phyloP scores from a whole-genome alignment of 1,284 basidiomycete genomes.

The Ceratobasidium sp. region DNA sequence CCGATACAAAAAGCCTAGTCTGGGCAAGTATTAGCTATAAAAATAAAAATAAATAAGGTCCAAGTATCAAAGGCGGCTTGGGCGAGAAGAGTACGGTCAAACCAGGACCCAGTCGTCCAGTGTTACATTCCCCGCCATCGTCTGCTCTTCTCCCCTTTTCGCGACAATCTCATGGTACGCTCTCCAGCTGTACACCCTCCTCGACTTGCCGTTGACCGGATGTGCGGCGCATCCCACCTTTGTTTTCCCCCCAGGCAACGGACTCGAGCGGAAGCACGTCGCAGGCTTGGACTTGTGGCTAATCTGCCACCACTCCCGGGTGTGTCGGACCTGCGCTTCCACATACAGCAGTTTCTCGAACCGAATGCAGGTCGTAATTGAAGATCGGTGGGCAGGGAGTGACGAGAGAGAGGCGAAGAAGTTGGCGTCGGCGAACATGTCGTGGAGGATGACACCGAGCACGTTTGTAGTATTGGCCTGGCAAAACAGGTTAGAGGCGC shows the following conservation, averaged over 20 bases:
- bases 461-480: slow-evolving; percentile 31
- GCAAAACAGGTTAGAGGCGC: not conserved
- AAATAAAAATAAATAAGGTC: not conserved
- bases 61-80: not conserved
- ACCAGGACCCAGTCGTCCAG: slow-evolving; percentile 27
- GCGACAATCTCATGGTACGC: slow-evolving; percentile 14
- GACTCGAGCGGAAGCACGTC: slow-evolving; percentile 12
- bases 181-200: slow-evolving; percentile 31
- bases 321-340: slow-evolving; percentile 23
- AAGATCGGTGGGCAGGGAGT: slow-evolving; percentile 12
- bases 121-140: not conserved
- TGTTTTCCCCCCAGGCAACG: not conserved
- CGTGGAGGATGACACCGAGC: slow-evolving; percentile 17
- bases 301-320: slow-evolving; percentile 21
- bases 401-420: slow-evolving; percentile 19
- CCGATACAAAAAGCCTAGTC: not conserved
- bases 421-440: not conserved
- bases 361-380: slow-evolving; percentile 18
- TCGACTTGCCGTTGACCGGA: slow-evolving; percentile 10
- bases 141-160: not conserved
- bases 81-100: not conserved
- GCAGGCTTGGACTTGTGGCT: slow-evolving; percentile 5
- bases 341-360: slow-evolving; percentile 17
- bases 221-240: slow-evolving; percentile 1
- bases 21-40: not conserved